A percentile compares a stretch with the other conserved stretches of the same genome.
Evolutionary conservation across 139 green algal genomes (phyloP).

Genomic region (Micractinium sp.): DNA sequence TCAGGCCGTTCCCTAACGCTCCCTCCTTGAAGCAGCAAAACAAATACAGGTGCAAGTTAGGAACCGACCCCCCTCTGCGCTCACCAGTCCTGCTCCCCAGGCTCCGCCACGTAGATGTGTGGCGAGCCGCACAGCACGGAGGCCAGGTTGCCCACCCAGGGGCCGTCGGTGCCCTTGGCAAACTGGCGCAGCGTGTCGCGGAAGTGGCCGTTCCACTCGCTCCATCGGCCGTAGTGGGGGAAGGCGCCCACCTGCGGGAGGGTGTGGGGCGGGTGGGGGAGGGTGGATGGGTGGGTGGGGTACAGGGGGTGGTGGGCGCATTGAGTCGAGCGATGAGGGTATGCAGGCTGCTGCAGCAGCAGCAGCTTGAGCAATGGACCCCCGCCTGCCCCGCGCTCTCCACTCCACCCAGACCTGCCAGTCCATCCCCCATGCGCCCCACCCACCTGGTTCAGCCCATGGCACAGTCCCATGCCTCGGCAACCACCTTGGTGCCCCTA

Average conservation of each 20-base stretch:
- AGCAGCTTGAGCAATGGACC: background rate
- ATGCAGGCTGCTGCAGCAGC: background rate
- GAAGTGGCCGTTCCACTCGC: slow-evolving; percentile 98
- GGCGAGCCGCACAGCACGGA: slow-evolving; percentile 82
- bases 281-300: background rate
- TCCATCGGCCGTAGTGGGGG: slow-evolving; percentile 96
- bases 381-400: no score
- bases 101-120: slow-evolving; percentile 76
- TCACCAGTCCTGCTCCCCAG: slow-evolving; percentile 60
- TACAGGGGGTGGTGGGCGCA: no score
- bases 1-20: no score
- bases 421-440: background rate
- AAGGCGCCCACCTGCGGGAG: slow-evolving; percentile 90
- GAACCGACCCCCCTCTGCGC: background rate
- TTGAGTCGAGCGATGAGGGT: background rate
- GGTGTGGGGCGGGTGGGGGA: background rate
- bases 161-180: slow-evolving; percentile 90
- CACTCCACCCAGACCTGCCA: background rate
- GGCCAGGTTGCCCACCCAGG: slow-evolving; percentile 84
- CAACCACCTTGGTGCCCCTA: slow-evolving; percentile 91
- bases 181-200: slow-evolving; percentile 91
- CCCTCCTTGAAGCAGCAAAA: background rate
- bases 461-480: slow-evolving; percentile 98
- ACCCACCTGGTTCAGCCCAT: background rate
- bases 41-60: no score